phyloP scores from a whole-genome alignment of 805 yeast species.

The Teunomyces tritomae region DNA sequence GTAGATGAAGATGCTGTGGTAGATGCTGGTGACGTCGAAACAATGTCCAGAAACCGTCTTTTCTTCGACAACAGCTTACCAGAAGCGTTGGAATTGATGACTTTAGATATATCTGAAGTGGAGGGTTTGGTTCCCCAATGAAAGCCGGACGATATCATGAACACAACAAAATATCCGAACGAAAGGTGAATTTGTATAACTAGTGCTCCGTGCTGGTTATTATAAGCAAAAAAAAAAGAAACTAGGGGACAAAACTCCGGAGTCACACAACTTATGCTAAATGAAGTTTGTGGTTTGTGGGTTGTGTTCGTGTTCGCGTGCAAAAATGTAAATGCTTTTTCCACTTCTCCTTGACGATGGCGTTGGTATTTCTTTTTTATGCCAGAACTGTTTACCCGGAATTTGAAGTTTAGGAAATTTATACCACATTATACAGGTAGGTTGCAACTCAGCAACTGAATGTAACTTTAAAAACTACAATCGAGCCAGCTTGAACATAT shows the following conservation, averaged over 20 bases:
- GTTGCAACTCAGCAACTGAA: not conserved
- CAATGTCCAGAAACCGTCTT: conserved; percentile 15
- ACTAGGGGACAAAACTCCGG: no score
- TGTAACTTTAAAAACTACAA: not conserved
- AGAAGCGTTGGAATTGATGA: not conserved
- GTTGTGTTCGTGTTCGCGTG: not conserved
- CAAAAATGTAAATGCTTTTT: not conserved
- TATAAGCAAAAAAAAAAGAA: no score
- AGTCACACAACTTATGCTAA: no score
- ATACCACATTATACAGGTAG: not conserved
- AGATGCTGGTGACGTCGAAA: conserved; percentile 3
- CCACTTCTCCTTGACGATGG: conserved; percentile 4
- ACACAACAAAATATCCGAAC: not conserved
- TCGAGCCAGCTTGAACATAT: not conserved
- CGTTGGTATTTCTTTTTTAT: conserved; percentile 3
- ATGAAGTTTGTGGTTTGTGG: no score
- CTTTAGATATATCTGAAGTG: not conserved
- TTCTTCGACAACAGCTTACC: conserved; percentile 10
- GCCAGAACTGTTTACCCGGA: conserved; percentile 1
- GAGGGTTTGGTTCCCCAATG: conserved; percentile 22
- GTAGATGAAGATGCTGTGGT: conserved; percentile 4
- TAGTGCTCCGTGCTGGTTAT: no score
- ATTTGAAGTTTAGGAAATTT: not conserved
- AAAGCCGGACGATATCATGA: conserved; percentile 28
- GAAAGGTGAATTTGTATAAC: not conserved